phyloP scores from a whole-genome alignment of 352 stramenopile genomes.

The Phytophthora fragariaefolia region DNA sequence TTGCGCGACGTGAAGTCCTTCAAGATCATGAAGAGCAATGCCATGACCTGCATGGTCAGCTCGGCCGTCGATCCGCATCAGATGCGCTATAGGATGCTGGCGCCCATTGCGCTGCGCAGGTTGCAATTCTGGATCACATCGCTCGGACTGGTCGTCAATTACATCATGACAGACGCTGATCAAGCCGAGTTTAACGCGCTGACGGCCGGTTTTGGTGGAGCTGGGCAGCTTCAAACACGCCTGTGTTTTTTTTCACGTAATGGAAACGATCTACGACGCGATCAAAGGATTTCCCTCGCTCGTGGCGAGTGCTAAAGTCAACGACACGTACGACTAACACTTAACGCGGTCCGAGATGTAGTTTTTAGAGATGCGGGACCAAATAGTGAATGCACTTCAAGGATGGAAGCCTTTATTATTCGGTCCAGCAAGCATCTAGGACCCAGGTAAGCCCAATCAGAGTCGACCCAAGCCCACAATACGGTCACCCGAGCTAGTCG shows the following conservation, averaged over 20 bases:
- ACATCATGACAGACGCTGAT: constrained; percentile 23
- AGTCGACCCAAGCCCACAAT: too few relatives aligned
- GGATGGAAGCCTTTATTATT: too few relatives aligned
- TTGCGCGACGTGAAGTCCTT: not conserved
- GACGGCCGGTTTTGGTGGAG: not conserved
- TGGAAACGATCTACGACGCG: constrained; percentile 16
- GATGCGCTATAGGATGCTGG: constrained; percentile 6
- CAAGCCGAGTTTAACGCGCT: not conserved
- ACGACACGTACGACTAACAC: constrained; percentile 29
- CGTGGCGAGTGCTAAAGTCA: too few relatives aligned
- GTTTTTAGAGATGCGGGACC: not conserved
- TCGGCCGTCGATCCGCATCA: not conserved
- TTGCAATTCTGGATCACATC: not conserved
- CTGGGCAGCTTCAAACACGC: not conserved
- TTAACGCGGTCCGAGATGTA: constrained; percentile 9
- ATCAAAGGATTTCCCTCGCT: constrained; percentile 6
- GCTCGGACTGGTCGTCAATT: not conserved
- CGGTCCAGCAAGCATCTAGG: too few relatives aligned
- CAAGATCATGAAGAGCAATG: constrained; percentile 2
- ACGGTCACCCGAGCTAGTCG: too few relatives aligned
- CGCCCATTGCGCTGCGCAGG: not conserved
- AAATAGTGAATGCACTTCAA: too few relatives aligned
- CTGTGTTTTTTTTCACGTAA: constrained; percentile 28
- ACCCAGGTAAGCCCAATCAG: too few relatives aligned
- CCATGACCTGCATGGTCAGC: constrained; percentile 1